Base-by-base conservation (phyloP, 225 moss, liverwort and hornwort species). In the Takakia lepidozioides region DNA sequence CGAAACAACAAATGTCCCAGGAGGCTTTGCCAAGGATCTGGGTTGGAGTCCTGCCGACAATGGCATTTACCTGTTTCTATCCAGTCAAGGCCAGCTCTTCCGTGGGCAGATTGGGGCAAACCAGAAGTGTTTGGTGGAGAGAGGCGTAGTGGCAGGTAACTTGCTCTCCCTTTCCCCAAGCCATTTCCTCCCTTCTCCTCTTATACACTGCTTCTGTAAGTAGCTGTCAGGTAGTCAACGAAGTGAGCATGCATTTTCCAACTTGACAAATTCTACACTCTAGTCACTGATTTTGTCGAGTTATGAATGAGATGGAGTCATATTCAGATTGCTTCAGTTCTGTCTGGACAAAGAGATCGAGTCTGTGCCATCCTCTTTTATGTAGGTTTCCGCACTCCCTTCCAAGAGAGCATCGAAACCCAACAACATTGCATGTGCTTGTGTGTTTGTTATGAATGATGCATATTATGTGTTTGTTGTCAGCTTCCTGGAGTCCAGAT, bases 401-500 rank as follows among this genome's bases (percentile, higher is more conserved):
- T 27, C 16, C 43, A 17, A n/a, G 10, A 22, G 36, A 2, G n/a
- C n/a, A n/a, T n/a, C n/a, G n/a, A n/a, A n/a, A n/a, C n/a, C n/a
- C n/a, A 46, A n/a, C n/a, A n/a, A n/a, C n/a, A n/a, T n/a, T n/a
- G n/a, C n/a, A n/a, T n/a, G n/a, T n/a, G n/a, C n/a, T n/a, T n/a
- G n/a, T n/a, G n/a, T n/a, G n/a, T 25, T 48, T 59, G n/a, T 36
- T 27, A 20, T 29, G 23, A 10, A 26, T 19, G 35, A 48, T 30
- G 4, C 13, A 3, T 38, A 6, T 11, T 29, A 20, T 22, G n/a
- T 8, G 7, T 19, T 52, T 60, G 36, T 27, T 44, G 70, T 44
- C 80, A 98, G 98, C 70, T 57, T 80, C 80, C 37, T 98, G 91
- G 91, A 98, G 89, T 74, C 66, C 85, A 59, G 83, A 98, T 70